phyloP scores from a whole-genome alignment of 164 flowering plant species.

The Chimonanthus praecox region DNA sequence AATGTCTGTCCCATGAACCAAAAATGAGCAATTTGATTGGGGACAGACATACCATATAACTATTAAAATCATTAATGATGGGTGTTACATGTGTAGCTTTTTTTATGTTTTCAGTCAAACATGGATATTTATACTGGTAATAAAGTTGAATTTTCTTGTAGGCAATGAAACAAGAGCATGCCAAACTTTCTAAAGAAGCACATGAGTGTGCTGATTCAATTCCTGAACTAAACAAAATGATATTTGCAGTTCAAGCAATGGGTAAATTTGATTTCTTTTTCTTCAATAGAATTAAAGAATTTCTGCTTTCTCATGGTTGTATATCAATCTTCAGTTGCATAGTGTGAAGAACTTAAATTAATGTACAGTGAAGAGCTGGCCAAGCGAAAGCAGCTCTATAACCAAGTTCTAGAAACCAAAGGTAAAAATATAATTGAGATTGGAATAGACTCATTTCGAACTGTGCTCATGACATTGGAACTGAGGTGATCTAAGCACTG shows the following conservation, averaged over 20 bases:
- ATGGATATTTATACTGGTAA: background rate
- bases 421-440: too few relatives aligned
- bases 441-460: too few relatives aligned
- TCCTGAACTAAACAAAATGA: slow-evolving; percentile 76
- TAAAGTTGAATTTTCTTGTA: slow-evolving; percentile 14
- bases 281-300: background rate
- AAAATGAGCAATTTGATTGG: too few relatives aligned
- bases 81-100: background rate
- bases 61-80: background rate
- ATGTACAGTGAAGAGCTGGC: too few relatives aligned
- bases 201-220: slow-evolving; percentile 76
- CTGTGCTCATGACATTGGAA: background rate
- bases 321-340: too few relatives aligned
- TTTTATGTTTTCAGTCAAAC: background rate
- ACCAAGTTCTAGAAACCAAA: too few relatives aligned
- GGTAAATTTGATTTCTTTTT: slow-evolving; percentile 35
- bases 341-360: too few relatives aligned
- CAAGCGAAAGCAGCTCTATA: too few relatives aligned
- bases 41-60: too few relatives aligned
- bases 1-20: background rate
- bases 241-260: slow-evolving; percentile 59
- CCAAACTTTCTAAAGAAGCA: slow-evolving; percentile 61
- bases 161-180: slow-evolving; percentile 60
- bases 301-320: background rate
- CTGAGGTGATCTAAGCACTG: background rate